Conservation (phyloP, 345 rosid species). For the Corymbia maculata region DNA sequence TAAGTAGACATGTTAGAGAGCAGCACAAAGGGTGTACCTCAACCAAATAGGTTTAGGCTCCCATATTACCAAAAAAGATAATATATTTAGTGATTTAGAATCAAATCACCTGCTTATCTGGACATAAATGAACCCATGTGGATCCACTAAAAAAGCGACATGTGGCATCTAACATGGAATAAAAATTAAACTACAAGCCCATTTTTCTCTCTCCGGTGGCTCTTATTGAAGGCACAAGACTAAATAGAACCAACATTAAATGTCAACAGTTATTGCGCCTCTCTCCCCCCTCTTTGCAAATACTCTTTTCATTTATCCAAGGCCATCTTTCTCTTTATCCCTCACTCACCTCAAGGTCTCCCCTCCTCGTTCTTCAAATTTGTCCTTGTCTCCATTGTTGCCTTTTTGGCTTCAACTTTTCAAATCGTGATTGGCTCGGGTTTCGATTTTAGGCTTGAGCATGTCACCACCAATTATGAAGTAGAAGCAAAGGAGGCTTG, state of each 20-base stretch:
- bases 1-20: too few relatives aligned
- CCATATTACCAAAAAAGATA: too few relatives aligned
- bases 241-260: accelerated
- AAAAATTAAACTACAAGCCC: too few relatives aligned
- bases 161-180: not conserved
- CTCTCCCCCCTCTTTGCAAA: not conserved
- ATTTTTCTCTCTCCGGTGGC: not conserved
- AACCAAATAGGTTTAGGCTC: too few relatives aligned
- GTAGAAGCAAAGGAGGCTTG: not conserved
- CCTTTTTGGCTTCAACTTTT: not conserved
- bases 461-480: not conserved
- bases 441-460: not conserved
- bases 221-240: not conserved
- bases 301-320: too few relatives aligned
- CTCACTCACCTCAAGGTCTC: not conserved
- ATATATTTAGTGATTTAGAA: not conserved
- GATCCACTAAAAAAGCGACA: not conserved
- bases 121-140: not conserved
- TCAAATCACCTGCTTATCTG: not conserved
- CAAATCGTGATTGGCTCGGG: not conserved
- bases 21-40: too few relatives aligned
- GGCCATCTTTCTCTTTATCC: not conserved
- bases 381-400: accelerated
- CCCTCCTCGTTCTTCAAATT: not conserved
- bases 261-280: not conserved